Conservation (phyloP, 352 stramenopile genomes). For the Vaucheria bursata region DNA sequence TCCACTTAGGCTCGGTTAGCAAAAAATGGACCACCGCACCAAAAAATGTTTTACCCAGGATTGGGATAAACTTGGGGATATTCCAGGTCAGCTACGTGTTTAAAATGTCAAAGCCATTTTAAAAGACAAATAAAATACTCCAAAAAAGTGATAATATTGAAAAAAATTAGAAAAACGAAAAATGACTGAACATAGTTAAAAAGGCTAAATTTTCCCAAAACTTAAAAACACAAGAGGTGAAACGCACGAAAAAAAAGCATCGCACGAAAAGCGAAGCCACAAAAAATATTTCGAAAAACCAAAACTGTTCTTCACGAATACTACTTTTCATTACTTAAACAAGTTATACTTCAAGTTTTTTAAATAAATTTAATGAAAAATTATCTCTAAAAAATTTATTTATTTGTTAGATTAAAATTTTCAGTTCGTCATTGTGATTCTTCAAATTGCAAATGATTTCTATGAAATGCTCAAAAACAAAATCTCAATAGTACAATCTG, state of each 20-base stretch:
- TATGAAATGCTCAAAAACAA: no score
- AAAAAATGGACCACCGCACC: not conserved
- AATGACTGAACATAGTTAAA: not conserved
- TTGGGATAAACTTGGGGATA: not conserved
- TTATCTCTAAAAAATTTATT: no score
- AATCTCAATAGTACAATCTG: no score
- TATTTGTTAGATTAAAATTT: no score
- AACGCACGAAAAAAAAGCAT: not conserved
- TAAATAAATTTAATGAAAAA: no score
- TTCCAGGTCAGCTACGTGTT: not conserved
- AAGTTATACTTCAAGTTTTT: no score
- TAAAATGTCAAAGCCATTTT: not conserved
- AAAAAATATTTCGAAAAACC: no score
- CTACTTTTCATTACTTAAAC: no score
- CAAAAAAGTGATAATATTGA: not conserved
- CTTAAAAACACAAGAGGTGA: not conserved
- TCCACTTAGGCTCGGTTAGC: not conserved
- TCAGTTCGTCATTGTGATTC: no score
- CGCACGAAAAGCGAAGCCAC: not conserved
- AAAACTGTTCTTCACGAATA: no score
- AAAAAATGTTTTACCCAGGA: not conserved
- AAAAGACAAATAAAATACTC: not conserved
- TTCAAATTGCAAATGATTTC: no score
- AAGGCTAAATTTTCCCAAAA: not conserved
- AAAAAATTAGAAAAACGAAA: not conserved